Conservation (phyloP, 805 yeast species). For the Ogataea sp. region DNA sequence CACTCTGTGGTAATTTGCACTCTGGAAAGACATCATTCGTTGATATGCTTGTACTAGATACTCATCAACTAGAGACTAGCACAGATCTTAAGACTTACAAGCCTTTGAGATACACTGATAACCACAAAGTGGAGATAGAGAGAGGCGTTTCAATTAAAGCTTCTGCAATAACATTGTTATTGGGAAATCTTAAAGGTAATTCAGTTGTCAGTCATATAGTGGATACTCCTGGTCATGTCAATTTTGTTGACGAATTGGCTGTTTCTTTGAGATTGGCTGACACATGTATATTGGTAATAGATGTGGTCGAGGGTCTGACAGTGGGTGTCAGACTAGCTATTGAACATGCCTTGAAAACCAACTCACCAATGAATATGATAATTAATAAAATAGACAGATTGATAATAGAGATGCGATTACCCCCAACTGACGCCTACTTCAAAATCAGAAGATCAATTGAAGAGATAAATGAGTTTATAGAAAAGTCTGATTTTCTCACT, state of each 20-base stretch:
- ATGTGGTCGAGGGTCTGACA: conserved; percentile 76
- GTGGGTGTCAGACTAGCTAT: conserved; percentile 45
- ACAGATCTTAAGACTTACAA: conserved; percentile 29
- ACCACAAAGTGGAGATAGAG: conserved; percentile 56
- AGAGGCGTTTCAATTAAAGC: conserved; percentile 64
- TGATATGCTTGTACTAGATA: conserved; percentile 58
- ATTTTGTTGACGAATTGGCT: conserved; percentile 70
- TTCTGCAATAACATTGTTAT: conserved; percentile 52
- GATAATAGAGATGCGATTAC: conserved; percentile 68
- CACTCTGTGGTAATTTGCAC: conserved; percentile 71
- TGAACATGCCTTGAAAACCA: conserved; percentile 39
- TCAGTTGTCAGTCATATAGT: conserved; percentile 56
- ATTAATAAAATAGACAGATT: conserved; percentile 81
- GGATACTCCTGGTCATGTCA: conserved; percentile 91
- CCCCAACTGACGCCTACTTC: conserved; percentile 64
- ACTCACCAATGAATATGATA: conserved; percentile 49
- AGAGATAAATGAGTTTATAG: conserved; percentile 51
- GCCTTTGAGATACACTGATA: conserved; percentile 63
- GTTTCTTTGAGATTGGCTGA: conserved; percentile 55
- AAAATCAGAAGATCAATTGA: conserved; percentile 57
- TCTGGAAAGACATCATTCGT: conserved; percentile 81
- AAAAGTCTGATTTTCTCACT: conserved; percentile 1
- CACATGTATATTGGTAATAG: conserved; percentile 64
- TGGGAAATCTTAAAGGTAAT: conserved; percentile 42
- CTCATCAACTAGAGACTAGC: conserved; percentile 42